Percentiles rank a stretch among this genome's conserved stretches.
Conservation (phyloP, 345 rosid genomes). For the Citrus unshiu region DNA sequence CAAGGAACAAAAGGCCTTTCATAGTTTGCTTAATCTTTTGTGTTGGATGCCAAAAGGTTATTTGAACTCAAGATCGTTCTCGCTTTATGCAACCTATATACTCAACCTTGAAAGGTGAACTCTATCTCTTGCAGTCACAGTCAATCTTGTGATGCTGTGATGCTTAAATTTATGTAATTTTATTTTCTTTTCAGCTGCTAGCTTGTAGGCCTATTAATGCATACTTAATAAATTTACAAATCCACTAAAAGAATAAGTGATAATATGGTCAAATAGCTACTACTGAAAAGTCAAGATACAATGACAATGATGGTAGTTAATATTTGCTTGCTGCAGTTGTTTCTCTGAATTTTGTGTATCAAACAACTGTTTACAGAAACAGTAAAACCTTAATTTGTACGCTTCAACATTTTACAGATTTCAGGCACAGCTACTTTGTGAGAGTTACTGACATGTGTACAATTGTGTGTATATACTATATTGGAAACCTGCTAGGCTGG, state of each 20-base stretch:
- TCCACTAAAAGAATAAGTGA: background rate
- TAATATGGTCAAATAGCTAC: background rate
- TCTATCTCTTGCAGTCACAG: background rate
- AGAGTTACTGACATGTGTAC: background rate
- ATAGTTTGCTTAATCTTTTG: conserved; percentile 54
- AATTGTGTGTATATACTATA: background rate
- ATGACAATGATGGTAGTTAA: background rate
- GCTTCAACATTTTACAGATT: background rate
- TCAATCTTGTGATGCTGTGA: background rate
- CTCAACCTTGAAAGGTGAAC: conserved; percentile 78
- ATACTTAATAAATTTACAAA: background rate
- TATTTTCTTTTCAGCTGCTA: conserved; percentile 1
- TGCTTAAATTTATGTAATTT: background rate
- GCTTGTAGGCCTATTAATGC: background rate
- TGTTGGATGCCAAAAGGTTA: conserved; percentile 77
- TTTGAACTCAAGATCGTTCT: conserved; percentile 54
- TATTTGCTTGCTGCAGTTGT: background rate
- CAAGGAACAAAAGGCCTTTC: conserved; percentile 27
- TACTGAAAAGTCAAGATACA: background rate
- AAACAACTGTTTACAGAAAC: background rate
- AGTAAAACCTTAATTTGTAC: background rate
- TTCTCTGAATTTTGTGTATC: background rate
- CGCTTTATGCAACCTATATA: conserved; percentile 40
- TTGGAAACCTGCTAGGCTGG: background rate
- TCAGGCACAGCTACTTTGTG: background rate